phyloP scores from a whole-genome alignment of 495 filamentous ascomycete genomes.

The Hyaloscypha finlandica region DNA sequence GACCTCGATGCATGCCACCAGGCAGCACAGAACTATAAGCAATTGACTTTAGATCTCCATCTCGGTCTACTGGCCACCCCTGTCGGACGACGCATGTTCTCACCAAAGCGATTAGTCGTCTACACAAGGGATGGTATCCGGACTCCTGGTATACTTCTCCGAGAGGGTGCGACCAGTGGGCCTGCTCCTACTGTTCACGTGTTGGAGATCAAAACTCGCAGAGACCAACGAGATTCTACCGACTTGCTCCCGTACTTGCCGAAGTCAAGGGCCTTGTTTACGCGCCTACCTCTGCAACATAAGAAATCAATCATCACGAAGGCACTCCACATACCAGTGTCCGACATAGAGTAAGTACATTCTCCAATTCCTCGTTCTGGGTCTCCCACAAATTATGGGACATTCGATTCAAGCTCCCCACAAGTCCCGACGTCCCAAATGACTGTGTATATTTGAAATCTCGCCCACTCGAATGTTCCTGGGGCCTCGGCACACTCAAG shows the following conservation, averaged over 20 bases:
- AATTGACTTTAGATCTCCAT: constrained; percentile 73
- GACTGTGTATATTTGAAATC: background rate
- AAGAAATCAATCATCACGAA: constrained; percentile 64
- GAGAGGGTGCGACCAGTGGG: constrained; percentile 66
- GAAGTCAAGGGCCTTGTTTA: constrained; percentile 60
- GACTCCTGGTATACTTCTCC: constrained; percentile 76
- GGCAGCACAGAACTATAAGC: constrained; percentile 74
- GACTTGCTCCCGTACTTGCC: constrained; percentile 81
- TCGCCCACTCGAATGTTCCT: background rate
- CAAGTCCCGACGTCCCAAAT: background rate
- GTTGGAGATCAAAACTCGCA: constrained; percentile 67
- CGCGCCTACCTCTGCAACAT: constrained; percentile 53
- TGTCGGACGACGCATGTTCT: constrained; percentile 77
- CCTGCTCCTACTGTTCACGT: constrained; percentile 69
- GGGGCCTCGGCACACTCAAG: background rate
- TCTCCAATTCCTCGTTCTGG: background rate
- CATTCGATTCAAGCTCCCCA: background rate
- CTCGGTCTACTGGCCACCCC: constrained; percentile 69
- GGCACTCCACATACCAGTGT: constrained; percentile 62
- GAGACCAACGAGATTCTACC: constrained; percentile 66
- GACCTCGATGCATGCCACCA: constrained; percentile 79
- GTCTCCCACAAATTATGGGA: background rate
- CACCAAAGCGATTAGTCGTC: constrained; percentile 71
- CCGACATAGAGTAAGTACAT: constrained; percentile 64
- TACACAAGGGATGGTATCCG: constrained; percentile 70